Evolutionary conservation across 768 basidiomycete genomes (phyloP), one percentile per base, ranked within the genome.

Genomic region (Cubamyces sp.): DNA sequence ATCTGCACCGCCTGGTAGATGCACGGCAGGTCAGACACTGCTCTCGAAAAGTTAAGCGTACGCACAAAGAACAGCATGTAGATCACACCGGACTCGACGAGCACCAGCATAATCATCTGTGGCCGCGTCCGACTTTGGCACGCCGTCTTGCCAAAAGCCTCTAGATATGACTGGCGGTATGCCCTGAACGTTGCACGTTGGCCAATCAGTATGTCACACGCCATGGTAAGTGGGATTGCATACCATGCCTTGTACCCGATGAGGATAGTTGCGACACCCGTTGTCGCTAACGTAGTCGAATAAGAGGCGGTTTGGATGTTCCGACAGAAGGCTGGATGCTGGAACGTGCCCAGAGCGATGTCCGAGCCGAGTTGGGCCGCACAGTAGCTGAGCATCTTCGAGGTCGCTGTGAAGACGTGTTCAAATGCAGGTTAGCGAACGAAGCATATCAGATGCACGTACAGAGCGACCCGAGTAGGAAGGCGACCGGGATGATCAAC

Each of bases 301-400:
- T 71, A 71, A 15, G 70, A 68, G 16, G 60, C 60, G 0, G 49
- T 65, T 53, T 71, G 70, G 5, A 69, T 61, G 43, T 69, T 64
- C 6, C 52, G 43, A 26, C 70, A 71, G 48, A 71, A 71, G 4
- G 61, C 53, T 1, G 67, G 65, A 25, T 64, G 59, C n/a, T 60
- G 37, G 46, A 64, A 70, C 1, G 61, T 53, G 18, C 65, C 67
- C 12, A 62, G 39, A 14, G 61, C 62, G 26, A 70, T 64, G 15
- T 60, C 61, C 18, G 60, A 59, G 26, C 65, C 68, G 15, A 60
- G 30, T 3, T 16, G 28, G 8, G 54, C 66, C 39, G 64, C 60
- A 47, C 70, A 71, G 60, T 64, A 69, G 9, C 66, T 69, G 8
- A 71, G 26, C 54, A 69, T 50, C n/a, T 62, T 19, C 0, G 68